Evolutionary conservation across 257 asterid genomes (phyloP).

Genomic region (Asclepias syriaca): DNA sequence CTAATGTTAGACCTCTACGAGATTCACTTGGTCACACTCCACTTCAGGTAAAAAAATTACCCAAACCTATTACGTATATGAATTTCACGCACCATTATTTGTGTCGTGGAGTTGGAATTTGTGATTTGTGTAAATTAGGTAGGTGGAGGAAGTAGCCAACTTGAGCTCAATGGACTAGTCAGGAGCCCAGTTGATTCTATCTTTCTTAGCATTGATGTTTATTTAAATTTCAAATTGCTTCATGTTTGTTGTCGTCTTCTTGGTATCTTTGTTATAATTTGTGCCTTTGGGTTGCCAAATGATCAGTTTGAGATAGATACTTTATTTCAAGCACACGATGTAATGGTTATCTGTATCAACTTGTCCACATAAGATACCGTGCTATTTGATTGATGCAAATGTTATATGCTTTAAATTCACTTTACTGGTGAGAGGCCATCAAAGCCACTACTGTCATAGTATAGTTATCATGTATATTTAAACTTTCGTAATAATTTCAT

Average conservation of each 20-base stretch:
- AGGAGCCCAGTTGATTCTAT: neutral
- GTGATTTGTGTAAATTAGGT: neutral
- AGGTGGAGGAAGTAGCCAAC: neutral
- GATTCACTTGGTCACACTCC: slow-evolving; percentile 98
- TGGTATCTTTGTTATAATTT: slow-evolving; percentile 1
- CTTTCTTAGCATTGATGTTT: neutral
- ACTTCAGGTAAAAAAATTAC: slow-evolving; percentile 54
- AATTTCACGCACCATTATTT: neutral
- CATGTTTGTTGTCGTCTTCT: neutral
- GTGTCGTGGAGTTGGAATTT: neutral
- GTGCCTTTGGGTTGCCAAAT: neutral
- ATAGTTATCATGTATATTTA: neutral
- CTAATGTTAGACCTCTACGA: slow-evolving; percentile 86
- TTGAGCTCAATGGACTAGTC: neutral
- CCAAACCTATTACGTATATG: neutral
- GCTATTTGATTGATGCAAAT: neutral
- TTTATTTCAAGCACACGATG: neutral
- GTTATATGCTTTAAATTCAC: neutral
- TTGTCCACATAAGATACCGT: neutral
- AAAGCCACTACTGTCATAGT: neutral
- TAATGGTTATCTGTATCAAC: neutral
- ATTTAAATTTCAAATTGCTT: neutral
- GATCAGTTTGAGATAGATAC: neutral
- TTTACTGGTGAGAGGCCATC: neutral
- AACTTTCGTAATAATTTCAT: neutral